Percentiles rank a stretch among this genome's conserved stretches.
Evolutionary conservation across 2,329 filamentous ascomycete species (phyloP).

Genomic region (Aureobasidium melanogenum): DNA sequence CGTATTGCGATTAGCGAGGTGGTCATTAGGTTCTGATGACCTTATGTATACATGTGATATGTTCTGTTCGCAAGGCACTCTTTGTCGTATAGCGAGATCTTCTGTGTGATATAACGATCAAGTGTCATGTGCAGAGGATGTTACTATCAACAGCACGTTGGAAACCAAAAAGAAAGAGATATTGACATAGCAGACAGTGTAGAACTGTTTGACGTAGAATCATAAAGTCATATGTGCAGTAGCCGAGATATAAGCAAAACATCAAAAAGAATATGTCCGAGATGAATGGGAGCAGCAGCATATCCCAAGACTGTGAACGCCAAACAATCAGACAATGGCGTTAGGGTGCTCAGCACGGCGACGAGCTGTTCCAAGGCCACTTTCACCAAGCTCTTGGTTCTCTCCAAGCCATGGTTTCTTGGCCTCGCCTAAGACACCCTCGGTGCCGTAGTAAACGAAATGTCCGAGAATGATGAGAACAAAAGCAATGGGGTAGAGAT

Average conservation of each 20-base stretch:
- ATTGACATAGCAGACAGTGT: background rate
- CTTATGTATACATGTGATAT: no score
- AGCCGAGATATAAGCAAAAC: background rate
- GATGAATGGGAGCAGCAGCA: background rate
- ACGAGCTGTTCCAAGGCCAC: conserved; percentile 79
- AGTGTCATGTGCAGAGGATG: no score
- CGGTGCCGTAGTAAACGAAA: conserved; percentile 77
- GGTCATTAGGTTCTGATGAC: no score
- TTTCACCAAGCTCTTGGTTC: conserved; percentile 72
- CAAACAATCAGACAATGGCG: background rate
- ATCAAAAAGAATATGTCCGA: background rate
- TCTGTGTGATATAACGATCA: no score
- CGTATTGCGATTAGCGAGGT: no score
- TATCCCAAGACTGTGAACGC: background rate
- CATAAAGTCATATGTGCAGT: background rate
- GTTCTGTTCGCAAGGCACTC: no score
- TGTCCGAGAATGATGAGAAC: conserved; percentile 83
- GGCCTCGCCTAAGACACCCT: conserved; percentile 73
- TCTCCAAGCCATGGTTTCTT: conserved; percentile 92
- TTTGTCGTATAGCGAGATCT: no score
- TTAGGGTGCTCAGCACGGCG: conserved; percentile 37
- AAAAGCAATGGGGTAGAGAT: conserved; percentile 92
- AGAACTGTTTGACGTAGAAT: no score
- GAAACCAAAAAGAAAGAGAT: no score
- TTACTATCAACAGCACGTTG: no score